Percentiles rank a stretch among this genome's conserved stretches.
Evolutionary conservation across 306 rosid genomes (phyloP).

Genomic region (Sicyos baderoa): DNA sequence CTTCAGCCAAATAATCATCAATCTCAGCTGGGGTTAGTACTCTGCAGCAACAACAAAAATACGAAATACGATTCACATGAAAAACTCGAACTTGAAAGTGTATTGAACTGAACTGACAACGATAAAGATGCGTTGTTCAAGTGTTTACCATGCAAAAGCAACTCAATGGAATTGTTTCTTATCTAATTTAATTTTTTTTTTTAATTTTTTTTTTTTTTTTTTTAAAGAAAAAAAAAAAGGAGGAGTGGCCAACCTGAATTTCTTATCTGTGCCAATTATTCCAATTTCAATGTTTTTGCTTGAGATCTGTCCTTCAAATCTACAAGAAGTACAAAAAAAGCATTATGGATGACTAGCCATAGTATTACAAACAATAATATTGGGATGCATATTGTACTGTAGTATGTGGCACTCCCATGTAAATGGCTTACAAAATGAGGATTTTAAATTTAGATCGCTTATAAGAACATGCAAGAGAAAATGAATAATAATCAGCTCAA

Average conservation of each 20-base stretch:
- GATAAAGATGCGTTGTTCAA: neutral
- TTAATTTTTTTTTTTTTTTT: no score
- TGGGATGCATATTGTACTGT: neutral
- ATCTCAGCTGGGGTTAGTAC: constrained; percentile 90
- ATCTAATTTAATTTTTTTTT: no score
- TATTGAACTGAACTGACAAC: neutral
- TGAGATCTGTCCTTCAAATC: constrained; percentile 95
- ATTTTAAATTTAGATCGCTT: constrained; percentile 6
- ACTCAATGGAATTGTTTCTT: neutral
- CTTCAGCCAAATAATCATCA: constrained; percentile 93
- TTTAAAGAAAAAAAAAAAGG: no score
- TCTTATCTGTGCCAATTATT: constrained; percentile 69
- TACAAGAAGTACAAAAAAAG: constrained; percentile 16
- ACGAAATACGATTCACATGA: neutral
- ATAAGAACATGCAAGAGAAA: neutral
- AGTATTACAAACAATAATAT: neutral
- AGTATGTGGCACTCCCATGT: neutral
- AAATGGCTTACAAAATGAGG: neutral
- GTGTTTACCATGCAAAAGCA: neutral
- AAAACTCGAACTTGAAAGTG: neutral
- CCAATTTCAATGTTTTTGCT: constrained; percentile 94
- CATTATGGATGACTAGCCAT: neutral
- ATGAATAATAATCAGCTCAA: neutral
- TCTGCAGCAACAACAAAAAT: constrained; percentile 35
- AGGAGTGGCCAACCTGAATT: constrained; percentile 55